A percentile compares a stretch with the other conserved stretches of the same genome.
These are phyloP conservation scores for Euphorbia tirucalli DNA, from an alignment of 345 rosid species.

Conservation along the genomic window DNA sequence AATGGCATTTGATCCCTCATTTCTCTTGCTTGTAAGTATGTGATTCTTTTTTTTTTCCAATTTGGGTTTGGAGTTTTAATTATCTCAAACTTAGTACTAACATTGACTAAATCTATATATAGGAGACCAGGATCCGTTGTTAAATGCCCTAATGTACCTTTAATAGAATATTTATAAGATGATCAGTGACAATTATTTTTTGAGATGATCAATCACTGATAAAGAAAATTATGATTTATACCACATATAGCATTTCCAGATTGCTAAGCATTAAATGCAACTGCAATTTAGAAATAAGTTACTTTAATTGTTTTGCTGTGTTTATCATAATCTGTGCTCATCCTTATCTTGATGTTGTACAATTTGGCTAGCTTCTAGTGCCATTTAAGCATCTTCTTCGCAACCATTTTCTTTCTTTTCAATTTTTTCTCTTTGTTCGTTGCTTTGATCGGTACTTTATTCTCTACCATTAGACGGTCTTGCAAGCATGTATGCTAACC, in stretches of 20 bases:
- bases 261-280: background rate
- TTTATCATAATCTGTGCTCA: background rate
- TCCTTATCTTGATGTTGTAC: background rate
- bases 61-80: constrained; percentile 11
- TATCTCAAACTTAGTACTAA: background rate
- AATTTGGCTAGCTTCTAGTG: background rate
- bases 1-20: constrained; percentile 15
- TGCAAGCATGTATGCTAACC: background rate
- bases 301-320: too few species aligned
- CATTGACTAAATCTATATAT: background rate
- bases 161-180: background rate
- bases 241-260: background rate
- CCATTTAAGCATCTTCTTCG: background rate
- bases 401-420: too few species aligned
- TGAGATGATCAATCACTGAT: background rate
- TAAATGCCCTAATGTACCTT: constrained; percentile 6
- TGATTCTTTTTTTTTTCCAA: constrained; percentile 12
- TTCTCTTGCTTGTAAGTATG: constrained; percentile 13
- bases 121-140: constrained; percentile 11
- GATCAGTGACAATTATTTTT: constrained; percentile 1
- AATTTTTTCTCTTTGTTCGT: too few species aligned
- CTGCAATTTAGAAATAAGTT: background rate
- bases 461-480: background rate
- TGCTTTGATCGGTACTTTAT: constrained; percentile 13
- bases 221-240: background rate